Evolutionary conservation across 441 rosid genomes (phyloP), one percentile per base, ranked within the genome.

Genomic region (Euphorbia celastroides): DNA sequence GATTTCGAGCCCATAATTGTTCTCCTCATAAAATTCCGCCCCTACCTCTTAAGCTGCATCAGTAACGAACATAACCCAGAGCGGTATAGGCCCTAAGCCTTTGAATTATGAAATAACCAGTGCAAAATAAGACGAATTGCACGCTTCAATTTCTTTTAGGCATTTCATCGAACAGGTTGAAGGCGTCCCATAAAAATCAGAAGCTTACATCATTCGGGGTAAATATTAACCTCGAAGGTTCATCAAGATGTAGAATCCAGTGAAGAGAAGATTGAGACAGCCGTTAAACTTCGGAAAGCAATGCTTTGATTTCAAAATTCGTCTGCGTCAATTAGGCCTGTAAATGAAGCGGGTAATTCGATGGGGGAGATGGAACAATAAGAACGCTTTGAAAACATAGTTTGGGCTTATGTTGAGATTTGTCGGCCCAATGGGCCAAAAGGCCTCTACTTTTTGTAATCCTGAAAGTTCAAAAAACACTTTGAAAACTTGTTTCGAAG

Each of bases 141-240:
- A 7, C 10, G 14, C 5, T 46, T 5, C 2, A 11, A 23, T 42
- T 16, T 62, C 31, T 46, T 5, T 36, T 17, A 32, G 12, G 76
- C 66, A 65, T 78, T 77, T 62, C 44, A 51, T 80, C 81, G 66
- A 78, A 69, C 78, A 70, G 5, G 55, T 75, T 54, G 81, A 66
- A 65, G 25, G 75, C 78, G 5, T 20, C 23, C 0, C 0, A 19
- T 23, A 57, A 26, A 22, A 16, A 13, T 5, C 20, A 5, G 7
- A 23, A 7, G 0, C 46, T 46, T 3, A n/a, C 5, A 52, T 30
- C n/a, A 48, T 23, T 16, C 1, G 5, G 14, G 2, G 28, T 23
- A 48, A 8, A 8, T 12, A 56, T 7, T 5, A 14, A 10, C 44
- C 13, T 2, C 8, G 44, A 7, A 10, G 13, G 44, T 38, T 1